These are phyloP conservation scores for Alloteropsis semialata DNA, from an alignment of 176 grass and related monocot species.

Conservation along the genomic window DNA sequence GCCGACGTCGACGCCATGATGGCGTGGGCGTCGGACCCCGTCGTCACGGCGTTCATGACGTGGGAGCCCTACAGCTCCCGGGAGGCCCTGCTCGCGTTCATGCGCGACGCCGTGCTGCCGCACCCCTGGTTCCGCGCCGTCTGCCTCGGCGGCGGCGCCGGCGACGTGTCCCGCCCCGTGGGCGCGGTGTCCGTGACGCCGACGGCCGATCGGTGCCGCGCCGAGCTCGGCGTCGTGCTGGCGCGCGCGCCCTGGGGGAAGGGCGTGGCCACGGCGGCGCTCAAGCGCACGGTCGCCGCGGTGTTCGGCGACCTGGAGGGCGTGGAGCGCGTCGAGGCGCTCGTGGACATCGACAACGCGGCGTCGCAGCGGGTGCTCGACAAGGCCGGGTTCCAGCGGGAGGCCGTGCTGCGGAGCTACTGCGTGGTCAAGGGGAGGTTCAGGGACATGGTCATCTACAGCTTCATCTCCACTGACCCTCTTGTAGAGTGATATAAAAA, in stretches of 20 bases:
- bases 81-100: conserved; percentile 46
- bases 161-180: neutral
- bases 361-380: conserved; percentile 54
- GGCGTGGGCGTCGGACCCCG: conserved; percentile 70
- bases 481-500: neutral
- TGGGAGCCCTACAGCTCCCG: conserved; percentile 56
- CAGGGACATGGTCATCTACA: conserved; percentile 64
- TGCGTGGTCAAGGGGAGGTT: conserved; percentile 32
- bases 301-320: conserved; percentile 44
- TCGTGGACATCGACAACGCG: conserved; percentile 57
- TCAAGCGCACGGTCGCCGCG: conserved; percentile 19
- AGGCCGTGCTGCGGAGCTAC: conserved; percentile 72
- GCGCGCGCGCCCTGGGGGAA: conserved; percentile 50
- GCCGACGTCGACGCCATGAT: conserved; percentile 64
- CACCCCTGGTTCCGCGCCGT: conserved; percentile 74
- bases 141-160: conserved; percentile 32
- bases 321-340: conserved; percentile 80
- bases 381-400: conserved; percentile 64
- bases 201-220: conserved; percentile 51
- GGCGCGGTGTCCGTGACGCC: conserved; percentile 62
- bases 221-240: conserved; percentile 53
- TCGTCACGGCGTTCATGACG: conserved; percentile 45
- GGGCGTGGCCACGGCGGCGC: conserved; percentile 54
- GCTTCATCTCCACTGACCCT: conserved; percentile 60
- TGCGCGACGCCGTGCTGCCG: conserved; percentile 43